Percentiles rank a stretch among this genome's conserved stretches.
Evolutionary conservation across 306 rosid genomes (phyloP).

Genomic region (Sechiopsis laciniata): DNA sequence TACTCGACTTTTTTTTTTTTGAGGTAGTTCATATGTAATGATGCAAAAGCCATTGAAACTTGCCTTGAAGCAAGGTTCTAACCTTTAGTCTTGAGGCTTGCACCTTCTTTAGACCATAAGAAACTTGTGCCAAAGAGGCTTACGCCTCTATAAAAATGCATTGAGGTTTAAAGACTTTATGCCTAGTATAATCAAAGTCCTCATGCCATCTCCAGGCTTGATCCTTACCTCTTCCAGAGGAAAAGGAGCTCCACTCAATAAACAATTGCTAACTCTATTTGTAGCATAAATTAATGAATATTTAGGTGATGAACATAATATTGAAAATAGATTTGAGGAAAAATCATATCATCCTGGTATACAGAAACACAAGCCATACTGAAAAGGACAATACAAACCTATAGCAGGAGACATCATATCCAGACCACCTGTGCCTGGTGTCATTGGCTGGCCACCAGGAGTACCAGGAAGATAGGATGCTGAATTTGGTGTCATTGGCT

Average conservation of each 20-base stretch:
- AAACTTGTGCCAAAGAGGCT: too few relatives aligned
- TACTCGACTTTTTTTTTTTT: background rate
- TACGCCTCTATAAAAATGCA: too few relatives aligned
- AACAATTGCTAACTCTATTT: background rate
- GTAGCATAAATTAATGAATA: background rate
- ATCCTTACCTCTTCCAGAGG: too few relatives aligned
- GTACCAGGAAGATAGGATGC: constrained; percentile 97
- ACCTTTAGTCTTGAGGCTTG: too few relatives aligned
- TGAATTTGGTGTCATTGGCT: constrained; percentile 98
- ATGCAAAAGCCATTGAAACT: background rate
- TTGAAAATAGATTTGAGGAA: background rate
- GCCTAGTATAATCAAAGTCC: too few relatives aligned
- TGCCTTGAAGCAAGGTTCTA: too few relatives aligned
- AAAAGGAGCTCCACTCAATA: background rate
- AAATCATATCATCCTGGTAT: background rate
- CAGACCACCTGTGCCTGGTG: constrained; percentile 95
- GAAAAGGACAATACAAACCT: constrained; percentile 35
- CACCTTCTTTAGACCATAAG: too few relatives aligned
- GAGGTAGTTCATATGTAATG: background rate
- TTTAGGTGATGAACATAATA: background rate
- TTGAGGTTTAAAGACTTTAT: too few relatives aligned
- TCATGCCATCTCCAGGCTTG: too few relatives aligned
- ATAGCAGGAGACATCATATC: constrained; percentile 96
- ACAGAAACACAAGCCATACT: background rate
- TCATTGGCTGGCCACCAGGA: constrained; percentile 99